phyloP scores from a whole-genome alignment of 306 rosid genomes.

The Sindora glabra region DNA sequence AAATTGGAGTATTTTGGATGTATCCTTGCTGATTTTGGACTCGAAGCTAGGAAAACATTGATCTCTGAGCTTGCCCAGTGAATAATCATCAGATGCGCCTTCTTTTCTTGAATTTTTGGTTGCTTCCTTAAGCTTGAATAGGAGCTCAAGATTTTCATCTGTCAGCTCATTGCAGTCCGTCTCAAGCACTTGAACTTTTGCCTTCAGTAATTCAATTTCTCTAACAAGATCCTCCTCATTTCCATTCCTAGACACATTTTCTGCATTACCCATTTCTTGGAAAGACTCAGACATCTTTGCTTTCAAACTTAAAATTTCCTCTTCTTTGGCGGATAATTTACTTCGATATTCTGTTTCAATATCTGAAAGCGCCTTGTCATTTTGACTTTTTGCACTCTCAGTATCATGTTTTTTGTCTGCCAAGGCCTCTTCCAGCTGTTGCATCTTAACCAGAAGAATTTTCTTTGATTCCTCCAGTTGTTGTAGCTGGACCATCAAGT shows the following conservation, averaged over 20 bases:
- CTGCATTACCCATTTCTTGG: conserved; percentile 25
- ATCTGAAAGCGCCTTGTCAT: conserved; percentile 24
- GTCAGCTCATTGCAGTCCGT: conserved; percentile 90
- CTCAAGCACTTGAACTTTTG: conserved; percentile 82
- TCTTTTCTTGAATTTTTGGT: conserved; percentile 31
- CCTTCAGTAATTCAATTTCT: conserved; percentile 55
- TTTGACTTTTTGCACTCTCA: conserved; percentile 26
- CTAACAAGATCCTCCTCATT: conserved; percentile 40
- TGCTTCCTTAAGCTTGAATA: conserved; percentile 75
- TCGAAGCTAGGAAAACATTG: conserved; percentile 39
- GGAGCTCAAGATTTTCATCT: conserved; percentile 85
- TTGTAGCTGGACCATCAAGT: conserved; percentile 36
- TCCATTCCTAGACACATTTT: conserved; percentile 30
- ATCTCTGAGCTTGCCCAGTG: conserved; percentile 19
- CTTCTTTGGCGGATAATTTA: conserved; percentile 38
- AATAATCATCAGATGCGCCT: conserved; percentile 26
- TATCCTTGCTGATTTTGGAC: conserved; percentile 35
- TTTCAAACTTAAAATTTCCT: conserved; percentile 39
- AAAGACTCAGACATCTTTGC: conserved; percentile 36
- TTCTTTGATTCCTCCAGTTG: conserved; percentile 62
- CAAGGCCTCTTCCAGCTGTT: conserved; percentile 48
- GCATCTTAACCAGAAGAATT: conserved; percentile 40
- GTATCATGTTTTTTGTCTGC: conserved; percentile 41
- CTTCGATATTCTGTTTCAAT: conserved; percentile 38
- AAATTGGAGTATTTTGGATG: no score